These are phyloP conservation scores for Botrytis hyacinthi DNA, from an alignment of 2,329 filamentous ascomycete species.

Conservation along the genomic window DNA sequence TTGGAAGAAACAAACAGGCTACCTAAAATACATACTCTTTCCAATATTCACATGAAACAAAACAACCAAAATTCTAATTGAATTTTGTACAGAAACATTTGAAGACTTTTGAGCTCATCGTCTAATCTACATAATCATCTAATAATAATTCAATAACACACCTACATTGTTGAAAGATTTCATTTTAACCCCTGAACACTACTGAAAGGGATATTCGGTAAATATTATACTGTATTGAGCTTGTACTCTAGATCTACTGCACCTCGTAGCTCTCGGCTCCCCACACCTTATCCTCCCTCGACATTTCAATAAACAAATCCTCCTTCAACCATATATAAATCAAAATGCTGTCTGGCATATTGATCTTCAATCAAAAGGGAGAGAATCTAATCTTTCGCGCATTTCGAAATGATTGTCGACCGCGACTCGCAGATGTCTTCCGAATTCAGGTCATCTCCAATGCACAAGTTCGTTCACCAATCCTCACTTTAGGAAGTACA, in stretches of 20 bases:
- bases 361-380: slow-evolving; percentile 99
- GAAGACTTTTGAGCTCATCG: background rate
- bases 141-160: background rate
- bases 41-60: background rate
- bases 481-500: slow-evolving; percentile 93
- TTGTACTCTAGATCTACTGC: background rate
- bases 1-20: background rate
- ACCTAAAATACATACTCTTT: background rate
- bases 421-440: slow-evolving; percentile 96
- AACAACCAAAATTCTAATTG: background rate
- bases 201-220: slow-evolving; percentile 12
- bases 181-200: background rate
- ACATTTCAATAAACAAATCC: slow-evolving; percentile 15
- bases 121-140: background rate
- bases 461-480: slow-evolving; percentile 93
- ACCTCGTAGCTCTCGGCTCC: slow-evolving; percentile 12
- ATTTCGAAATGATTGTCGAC: slow-evolving; percentile 97
- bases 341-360: slow-evolving; percentile 92
- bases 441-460: slow-evolving; percentile 99
- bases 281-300: slow-evolving; percentile 20
- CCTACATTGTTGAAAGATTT: background rate
- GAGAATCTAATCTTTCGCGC: slow-evolving; percentile 99
- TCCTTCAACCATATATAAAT: slow-evolving; percentile 20
- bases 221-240: background rate
- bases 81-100: background rate